These are phyloP conservation scores for Cryptococcus jaspeensis DNA, from an alignment of 1,284 basidiomycete species.

Conservation along the genomic window DNA sequence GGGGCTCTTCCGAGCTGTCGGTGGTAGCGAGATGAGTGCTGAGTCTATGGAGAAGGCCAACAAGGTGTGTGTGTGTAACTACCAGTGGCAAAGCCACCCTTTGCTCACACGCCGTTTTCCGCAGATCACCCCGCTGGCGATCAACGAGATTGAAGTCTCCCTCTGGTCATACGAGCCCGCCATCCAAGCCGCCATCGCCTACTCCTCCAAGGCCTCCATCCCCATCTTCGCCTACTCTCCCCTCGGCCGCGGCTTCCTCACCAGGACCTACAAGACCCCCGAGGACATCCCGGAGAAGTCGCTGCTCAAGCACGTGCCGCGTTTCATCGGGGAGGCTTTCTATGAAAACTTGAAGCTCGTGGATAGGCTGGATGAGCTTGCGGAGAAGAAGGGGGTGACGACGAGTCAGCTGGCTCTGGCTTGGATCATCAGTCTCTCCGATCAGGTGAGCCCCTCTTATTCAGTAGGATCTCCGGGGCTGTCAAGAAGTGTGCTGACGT, in stretches of 20 bases:
- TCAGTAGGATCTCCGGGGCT: not conserved
- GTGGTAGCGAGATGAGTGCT: slow-evolving; percentile 31
- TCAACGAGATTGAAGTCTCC: slow-evolving; percentile 60
- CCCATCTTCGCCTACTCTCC: slow-evolving; percentile 63
- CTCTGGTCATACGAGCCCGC: slow-evolving; percentile 57
- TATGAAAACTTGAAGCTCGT: slow-evolving; percentile 61
- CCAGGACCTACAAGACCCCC: slow-evolving; percentile 55
- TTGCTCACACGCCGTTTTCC: not conserved
- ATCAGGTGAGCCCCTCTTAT: slow-evolving; percentile 43
- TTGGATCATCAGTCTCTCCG: slow-evolving; percentile 58
- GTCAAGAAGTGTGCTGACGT: not conserved
- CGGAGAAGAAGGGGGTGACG: slow-evolving; percentile 57
- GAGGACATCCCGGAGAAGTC: slow-evolving; percentile 58
- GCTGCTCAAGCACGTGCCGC: slow-evolving; percentile 31
- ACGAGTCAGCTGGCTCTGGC: slow-evolving; percentile 63
- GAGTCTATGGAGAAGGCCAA: slow-evolving; percentile 21
- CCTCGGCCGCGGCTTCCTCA: slow-evolving; percentile 62
- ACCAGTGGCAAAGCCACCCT: no score
- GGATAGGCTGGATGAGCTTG: slow-evolving; percentile 54
- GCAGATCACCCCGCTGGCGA: slow-evolving; percentile 56
- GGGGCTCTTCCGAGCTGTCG: slow-evolving; percentile 33
- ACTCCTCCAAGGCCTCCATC: slow-evolving; percentile 55
- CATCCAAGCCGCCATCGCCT: slow-evolving; percentile 48
- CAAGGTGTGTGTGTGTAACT: slow-evolving; percentile 32
- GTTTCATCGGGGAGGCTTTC: slow-evolving; percentile 55